phyloP scores from a whole-genome alignment of 1,139 yeast species.

The Candida tetrigidarum region DNA sequence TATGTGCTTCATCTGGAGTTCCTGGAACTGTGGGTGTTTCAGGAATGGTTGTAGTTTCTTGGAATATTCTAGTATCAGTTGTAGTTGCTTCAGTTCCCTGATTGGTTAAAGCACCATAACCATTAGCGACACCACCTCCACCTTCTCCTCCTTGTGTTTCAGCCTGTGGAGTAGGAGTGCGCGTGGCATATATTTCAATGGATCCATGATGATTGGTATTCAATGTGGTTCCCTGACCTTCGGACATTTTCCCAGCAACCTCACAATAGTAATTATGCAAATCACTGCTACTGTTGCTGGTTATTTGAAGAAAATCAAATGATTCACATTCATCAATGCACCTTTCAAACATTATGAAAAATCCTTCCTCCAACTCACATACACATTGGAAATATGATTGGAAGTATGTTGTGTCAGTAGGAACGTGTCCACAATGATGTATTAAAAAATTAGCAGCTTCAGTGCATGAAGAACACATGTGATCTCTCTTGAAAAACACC shows the following conservation, averaged over 20 bases:
- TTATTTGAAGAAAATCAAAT: background rate
- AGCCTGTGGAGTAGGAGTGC: background rate
- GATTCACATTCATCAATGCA: conserved; percentile 10
- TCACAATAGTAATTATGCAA: conserved; percentile 11
- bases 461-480: conserved; percentile 5
- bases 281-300: background rate
- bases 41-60: background rate
- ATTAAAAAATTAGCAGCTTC: conserved; percentile 4
- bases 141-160: background rate
- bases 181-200: background rate
- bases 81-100: background rate
- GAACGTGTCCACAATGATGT: conserved; percentile 10
- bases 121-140: background rate
- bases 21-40: background rate
- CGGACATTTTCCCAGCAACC: conserved; percentile 5
- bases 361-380: conserved; percentile 9
- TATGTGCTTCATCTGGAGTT: background rate
- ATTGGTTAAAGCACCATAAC: no score
- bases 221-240: background rate
- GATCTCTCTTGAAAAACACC: background rate
- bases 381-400: conserved; percentile 9
- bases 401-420: background rate
- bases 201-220: conserved; percentile 2
- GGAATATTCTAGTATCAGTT: conserved; percentile 1
- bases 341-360: conserved; percentile 6